phyloP scores from a whole-genome alignment of 2,329 filamentous ascomycete genomes.

The Tolypocladium guangdongense region DNA sequence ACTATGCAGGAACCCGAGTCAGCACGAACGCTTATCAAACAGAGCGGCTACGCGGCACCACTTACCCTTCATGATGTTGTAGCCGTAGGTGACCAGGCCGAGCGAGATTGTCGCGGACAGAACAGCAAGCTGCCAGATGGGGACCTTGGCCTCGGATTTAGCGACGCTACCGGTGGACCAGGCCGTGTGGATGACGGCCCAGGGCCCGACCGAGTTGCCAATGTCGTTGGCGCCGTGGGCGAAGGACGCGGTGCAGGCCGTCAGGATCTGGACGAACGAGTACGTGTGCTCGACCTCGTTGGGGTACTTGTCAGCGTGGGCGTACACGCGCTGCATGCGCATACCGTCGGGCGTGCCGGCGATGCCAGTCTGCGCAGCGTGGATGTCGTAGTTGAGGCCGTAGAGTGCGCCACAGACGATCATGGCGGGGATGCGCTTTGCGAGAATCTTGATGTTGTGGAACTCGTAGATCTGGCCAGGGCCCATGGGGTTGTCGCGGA shows the following conservation, averaged over 20 bases:
- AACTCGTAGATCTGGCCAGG: constrained; percentile 63
- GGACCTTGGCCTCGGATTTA: constrained; percentile 52
- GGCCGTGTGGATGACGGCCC: constrained; percentile 59
- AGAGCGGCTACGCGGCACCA: not conserved
- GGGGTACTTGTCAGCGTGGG: constrained; percentile 50
- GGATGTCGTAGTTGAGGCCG: constrained; percentile 73
- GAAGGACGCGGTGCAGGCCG: constrained; percentile 62
- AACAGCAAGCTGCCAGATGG: constrained; percentile 67
- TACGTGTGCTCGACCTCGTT: constrained; percentile 62
- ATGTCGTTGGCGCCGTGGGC: constrained; percentile 72
- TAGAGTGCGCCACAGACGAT: constrained; percentile 55
- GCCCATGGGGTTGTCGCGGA: constrained; percentile 64
- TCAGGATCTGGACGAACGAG: constrained; percentile 55
- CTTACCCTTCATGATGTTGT: constrained; percentile 74
- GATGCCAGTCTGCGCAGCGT: constrained; percentile 25
- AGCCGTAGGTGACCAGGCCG: constrained; percentile 64
- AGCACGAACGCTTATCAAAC: not conserved
- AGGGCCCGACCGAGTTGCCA: constrained; percentile 58
- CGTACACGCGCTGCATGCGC: constrained; percentile 44
- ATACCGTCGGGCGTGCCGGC: constrained; percentile 10
- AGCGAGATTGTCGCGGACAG: constrained; percentile 51
- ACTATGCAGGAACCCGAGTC: constrained; percentile 27
- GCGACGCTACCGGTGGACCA: constrained; percentile 54
- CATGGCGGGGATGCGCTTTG: constrained; percentile 59
- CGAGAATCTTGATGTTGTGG: constrained; percentile 53